Percentiles rank a stretch among this genome's conserved stretches.
Evolutionary conservation across 768 basidiomycete species (phyloP).

Genomic region (Pleurotus ostreatus): DNA sequence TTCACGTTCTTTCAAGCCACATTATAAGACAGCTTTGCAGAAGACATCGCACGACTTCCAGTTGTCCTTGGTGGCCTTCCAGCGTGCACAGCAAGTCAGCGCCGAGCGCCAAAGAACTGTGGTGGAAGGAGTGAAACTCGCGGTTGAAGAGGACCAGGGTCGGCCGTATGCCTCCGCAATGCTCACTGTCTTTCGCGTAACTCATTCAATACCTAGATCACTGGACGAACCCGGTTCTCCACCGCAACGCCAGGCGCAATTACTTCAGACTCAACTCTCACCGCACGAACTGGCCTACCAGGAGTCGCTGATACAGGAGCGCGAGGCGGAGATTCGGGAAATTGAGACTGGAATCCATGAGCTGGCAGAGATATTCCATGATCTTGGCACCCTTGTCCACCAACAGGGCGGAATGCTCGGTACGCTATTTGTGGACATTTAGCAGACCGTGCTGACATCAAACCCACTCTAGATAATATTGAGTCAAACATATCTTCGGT

Average conservation of each 20-base stretch:
- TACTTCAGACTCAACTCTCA: slow-evolving; percentile 70
- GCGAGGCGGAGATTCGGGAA: slow-evolving; percentile 91
- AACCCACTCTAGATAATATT: slow-evolving; percentile 71
- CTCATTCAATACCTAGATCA: slow-evolving; percentile 17
- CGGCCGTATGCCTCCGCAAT: slow-evolving; percentile 16
- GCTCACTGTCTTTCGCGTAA: neutral
- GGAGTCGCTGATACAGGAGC: slow-evolving; percentile 90
- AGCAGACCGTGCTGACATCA: neutral
- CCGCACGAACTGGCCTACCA: slow-evolving; percentile 94
- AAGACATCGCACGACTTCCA: slow-evolving; percentile 95
- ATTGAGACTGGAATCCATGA: slow-evolving; percentile 98
- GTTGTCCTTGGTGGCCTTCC: slow-evolving; percentile 85
- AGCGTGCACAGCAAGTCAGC: slow-evolving; percentile 85
- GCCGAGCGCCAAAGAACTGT: slow-evolving; percentile 88
- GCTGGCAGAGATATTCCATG: slow-evolving; percentile 92
- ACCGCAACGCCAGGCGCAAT: slow-evolving; percentile 65
- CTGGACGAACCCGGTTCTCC: slow-evolving; percentile 39
- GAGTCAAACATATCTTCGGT: slow-evolving; percentile 90
- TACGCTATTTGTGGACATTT: slow-evolving; percentile 31
- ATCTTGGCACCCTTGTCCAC: slow-evolving; percentile 89
- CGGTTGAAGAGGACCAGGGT: slow-evolving; percentile 70
- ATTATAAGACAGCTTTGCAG: slow-evolving; percentile 78
- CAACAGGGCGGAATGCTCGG: slow-evolving; percentile 96
- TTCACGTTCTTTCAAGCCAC: slow-evolving; percentile 42
- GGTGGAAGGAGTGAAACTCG: slow-evolving; percentile 81